These are phyloP conservation scores for Thelonectria discophora DNA, from an alignment of 2,329 filamentous ascomycete species.

Conservation along the genomic window DNA sequence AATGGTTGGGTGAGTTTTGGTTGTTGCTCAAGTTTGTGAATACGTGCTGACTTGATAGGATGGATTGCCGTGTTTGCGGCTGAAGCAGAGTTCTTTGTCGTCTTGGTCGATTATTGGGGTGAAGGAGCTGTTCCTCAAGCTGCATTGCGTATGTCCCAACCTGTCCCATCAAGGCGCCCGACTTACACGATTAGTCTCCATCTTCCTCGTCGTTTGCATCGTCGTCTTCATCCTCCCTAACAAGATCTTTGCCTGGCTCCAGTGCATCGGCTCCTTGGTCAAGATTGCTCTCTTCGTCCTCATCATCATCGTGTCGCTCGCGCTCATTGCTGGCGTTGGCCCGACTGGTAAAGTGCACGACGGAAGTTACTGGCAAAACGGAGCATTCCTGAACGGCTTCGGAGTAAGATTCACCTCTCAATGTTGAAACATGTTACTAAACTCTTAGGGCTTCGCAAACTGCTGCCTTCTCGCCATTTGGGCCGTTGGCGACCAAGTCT, in stretches of 20 bases:
- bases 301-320: conserved; percentile 15
- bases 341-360: conserved; percentile 12
- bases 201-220: conserved; percentile 16
- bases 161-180: too few species aligned
- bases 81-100: conserved; percentile 20
- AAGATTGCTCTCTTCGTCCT: conserved; percentile 21
- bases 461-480: conserved; percentile 32
- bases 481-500: conserved; percentile 37
- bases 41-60: background rate
- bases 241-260: conserved; percentile 19
- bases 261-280: conserved; percentile 16
- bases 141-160: conserved; percentile 3
- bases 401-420: background rate
- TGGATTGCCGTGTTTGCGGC: conserved; percentile 21
- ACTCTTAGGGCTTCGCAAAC: conserved; percentile 32
- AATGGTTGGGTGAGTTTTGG: conserved; percentile 17
- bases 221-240: conserved; percentile 16
- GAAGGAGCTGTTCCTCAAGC: conserved; percentile 8
- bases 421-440: background rate
- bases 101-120: conserved; percentile 20
- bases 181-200: conserved; percentile 8
- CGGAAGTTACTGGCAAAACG: conserved; percentile 13
- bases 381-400: conserved; percentile 18
- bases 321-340: conserved; percentile 14
- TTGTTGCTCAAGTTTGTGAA: background rate